phyloP scores from a whole-genome alignment of 208 protist species.

The Acanthamoeba healyi region DNA sequence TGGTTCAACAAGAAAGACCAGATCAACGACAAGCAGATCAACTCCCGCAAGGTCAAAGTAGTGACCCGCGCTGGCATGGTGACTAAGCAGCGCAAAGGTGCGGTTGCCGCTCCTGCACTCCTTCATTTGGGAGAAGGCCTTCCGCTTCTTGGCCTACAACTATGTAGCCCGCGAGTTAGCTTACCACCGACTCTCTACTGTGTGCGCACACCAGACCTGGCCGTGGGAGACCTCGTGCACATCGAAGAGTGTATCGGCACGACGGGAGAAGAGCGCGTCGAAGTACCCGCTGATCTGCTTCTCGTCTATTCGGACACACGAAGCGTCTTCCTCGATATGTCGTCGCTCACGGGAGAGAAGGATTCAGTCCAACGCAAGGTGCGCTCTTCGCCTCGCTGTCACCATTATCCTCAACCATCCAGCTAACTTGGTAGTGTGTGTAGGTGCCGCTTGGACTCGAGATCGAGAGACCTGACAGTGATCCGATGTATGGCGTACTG shows the following conservation, averaged over 20 bases:
- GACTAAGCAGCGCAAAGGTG: conserved; percentile 72
- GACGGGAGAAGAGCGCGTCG: neutral
- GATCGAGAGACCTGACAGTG: conserved; percentile 18
- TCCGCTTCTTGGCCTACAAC: no score
- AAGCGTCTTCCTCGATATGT: conserved; percentile 72
- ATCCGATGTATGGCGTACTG: conserved; percentile 67
- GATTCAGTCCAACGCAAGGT: conserved; percentile 76
- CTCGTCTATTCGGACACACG: conserved; percentile 62
- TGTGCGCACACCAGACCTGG: conserved; percentile 3
- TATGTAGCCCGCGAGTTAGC: no score
- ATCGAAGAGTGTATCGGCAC: conserved; percentile 32
- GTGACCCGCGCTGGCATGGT: conserved; percentile 41
- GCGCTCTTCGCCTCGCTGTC: neutral
- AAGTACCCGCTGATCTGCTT: conserved; percentile 70
- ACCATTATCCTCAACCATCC: no score
- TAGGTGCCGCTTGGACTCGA: conserved; percentile 61
- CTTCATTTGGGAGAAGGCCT: no score
- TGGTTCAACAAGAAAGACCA: conserved; percentile 77
- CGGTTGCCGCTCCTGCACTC: no score
- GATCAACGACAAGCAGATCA: conserved; percentile 59
- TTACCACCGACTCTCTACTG: neutral
- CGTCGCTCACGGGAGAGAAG: conserved; percentile 71
- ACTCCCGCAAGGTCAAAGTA: conserved; percentile 70
- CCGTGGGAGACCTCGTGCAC: conserved; percentile 59
- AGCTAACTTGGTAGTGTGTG: no score